Evolutionary conservation across 139 green algal species (phyloP).

Genomic region (Trebouxia sp.): DNA sequence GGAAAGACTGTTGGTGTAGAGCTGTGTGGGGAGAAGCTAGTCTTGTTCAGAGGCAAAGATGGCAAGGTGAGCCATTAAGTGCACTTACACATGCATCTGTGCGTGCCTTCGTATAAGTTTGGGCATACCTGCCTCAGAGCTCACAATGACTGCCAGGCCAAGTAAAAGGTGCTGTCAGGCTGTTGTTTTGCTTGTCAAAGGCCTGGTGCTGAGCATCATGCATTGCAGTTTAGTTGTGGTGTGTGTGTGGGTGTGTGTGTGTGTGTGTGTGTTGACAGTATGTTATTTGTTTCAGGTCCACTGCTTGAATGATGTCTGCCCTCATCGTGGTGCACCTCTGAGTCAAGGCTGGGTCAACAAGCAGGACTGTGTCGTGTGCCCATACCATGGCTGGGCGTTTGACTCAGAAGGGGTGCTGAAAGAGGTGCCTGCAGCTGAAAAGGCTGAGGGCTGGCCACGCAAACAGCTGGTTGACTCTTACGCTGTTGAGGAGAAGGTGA

Average conservation of each 20-base stretch:
- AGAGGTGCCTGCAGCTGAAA: conserved; percentile 51
- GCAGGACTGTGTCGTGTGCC: conserved; percentile 69
- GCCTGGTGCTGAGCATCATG: too few relatives aligned
- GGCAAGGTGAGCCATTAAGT: conserved; percentile 38
- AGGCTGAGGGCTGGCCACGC: conserved; percentile 52
- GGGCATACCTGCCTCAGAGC: too few relatives aligned
- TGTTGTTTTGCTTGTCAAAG: too few relatives aligned
- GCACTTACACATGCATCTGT: neutral
- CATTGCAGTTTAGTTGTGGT: too few relatives aligned
- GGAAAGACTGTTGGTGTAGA: conserved; percentile 68
- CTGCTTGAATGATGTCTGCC: conserved; percentile 66
- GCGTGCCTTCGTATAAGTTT: neutral
- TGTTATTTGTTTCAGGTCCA: neutral
- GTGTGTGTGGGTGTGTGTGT: neutral
- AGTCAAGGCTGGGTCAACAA: conserved; percentile 52
- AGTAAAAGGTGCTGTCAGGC: too few relatives aligned
- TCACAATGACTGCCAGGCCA: too few relatives aligned
- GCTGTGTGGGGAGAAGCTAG: conserved; percentile 70
- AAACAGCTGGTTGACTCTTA: conserved; percentile 63
- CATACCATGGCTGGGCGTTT: conserved; percentile 79
- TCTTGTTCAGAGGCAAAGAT: conserved; percentile 67
- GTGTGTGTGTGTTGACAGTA: neutral
- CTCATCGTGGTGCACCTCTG: conserved; percentile 72
- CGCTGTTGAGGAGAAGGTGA: conserved; percentile 60
- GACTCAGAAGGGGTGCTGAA: conserved; percentile 56